Base-by-base conservation (phyloP, 2,329 filamentous ascomycete genomes). In the Acrodontium crateriforme region DNA sequence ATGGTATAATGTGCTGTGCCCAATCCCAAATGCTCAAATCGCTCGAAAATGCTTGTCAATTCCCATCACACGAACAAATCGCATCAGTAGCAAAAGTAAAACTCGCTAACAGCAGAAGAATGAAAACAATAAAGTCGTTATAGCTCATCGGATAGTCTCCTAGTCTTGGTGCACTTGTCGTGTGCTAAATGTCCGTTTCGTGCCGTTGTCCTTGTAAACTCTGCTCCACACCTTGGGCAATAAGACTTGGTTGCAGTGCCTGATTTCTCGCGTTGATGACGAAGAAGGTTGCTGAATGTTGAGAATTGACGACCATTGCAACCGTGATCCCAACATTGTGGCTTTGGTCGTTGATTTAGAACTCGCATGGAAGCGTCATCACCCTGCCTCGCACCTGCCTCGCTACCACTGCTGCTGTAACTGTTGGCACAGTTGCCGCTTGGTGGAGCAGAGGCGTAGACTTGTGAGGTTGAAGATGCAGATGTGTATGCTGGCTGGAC, bases 221-320 rank as follows among this genome's bases (percentile, higher is more conserved):
- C 84, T 8, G 84, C 84, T 19, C 84, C 83, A 48, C 87, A 95
- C 50, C 84, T 79, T 11, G 83, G 84, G 50, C 87, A 95, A 27
- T 76, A 75, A 3, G 83, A 82, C 59, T 94, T 94, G 16, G 79
- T 67, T 8, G 85, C 82, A 28, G 85, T 84, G 15, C 87, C 87
- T 1, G 82, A 91, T 54, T 93, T 94, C 56, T 95, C 87, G 23
- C 87, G 72, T 55, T 94, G 85, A 53, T 95, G 87, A 37, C 87
- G 70, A 19, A 94, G 63, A 3, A 94, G 69, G 51, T 94, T 94
- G 68, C 84, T 93, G 52, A 94, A 94, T 3, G 87, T 94, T 11
- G 83, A 92, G 50, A 95, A 95, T 47, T 92, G 81, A 16, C 85
- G 75, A 12, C 87, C 87, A 46, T 94, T 93, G 63, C 87, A 95